A percentile compares a stretch with the other conserved stretches of the same genome.
Evolutionary conservation across 164 flowering plant genomes (phyloP).

Genomic region (Dillenia suffruticosa): DNA sequence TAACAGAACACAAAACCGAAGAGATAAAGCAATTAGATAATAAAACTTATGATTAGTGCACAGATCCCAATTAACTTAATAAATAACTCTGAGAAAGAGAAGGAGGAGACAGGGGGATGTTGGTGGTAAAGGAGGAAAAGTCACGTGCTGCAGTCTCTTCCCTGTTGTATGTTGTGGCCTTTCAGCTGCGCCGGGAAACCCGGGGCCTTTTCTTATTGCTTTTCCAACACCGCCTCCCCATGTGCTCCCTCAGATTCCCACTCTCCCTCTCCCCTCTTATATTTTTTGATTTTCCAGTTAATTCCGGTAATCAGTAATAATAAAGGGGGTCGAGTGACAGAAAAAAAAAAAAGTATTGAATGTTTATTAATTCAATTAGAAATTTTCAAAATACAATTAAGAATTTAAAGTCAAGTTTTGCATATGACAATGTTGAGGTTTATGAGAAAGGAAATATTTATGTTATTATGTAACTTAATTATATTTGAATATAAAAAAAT

Average conservation of each 20-base stretch:
- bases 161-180: background rate
- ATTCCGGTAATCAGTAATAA: background rate
- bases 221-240: slow-evolving; percentile 9
- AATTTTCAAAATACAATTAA: no score
- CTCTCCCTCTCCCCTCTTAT: slow-evolving; percentile 6
- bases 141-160: slow-evolving; percentile 31
- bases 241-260: slow-evolving; percentile 18
- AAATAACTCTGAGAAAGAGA: background rate
- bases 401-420: no score
- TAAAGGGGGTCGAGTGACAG: no score
- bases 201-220: slow-evolving; percentile 19
- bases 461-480: no score
- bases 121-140: slow-evolving; percentile 26
- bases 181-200: slow-evolving; percentile 24
- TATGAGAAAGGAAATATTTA: no score
- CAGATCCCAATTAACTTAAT: slow-evolving; percentile 38
- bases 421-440: no score
- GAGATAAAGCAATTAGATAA: slow-evolving; percentile 1
- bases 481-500: no score
- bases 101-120: slow-evolving; percentile 18
- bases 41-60: slow-evolving; percentile 40
- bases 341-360: no score
- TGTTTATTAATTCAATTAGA: no score
- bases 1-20: background rate
- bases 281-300: background rate